Evolutionary conservation across 139 green algal genomes (phyloP), one percentile per base, ranked within the genome.

Genomic region (Diplosphaera chodatii): DNA sequence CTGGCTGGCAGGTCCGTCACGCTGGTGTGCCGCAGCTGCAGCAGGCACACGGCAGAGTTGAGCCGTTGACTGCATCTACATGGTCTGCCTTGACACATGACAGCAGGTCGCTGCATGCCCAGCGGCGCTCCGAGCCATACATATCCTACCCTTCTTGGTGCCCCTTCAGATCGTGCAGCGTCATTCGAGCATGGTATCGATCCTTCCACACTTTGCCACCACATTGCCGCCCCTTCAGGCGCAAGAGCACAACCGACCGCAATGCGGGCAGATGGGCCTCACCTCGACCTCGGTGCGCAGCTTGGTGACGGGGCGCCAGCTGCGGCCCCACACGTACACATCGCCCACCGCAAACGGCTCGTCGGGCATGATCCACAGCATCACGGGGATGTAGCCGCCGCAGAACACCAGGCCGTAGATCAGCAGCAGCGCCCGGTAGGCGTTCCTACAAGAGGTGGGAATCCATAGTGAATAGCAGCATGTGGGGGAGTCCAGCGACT

Each of bases 341-440:
- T 83, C 67, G 29, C 84, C 84, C 29, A 86, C 75, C 1, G 64
- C 64, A 32, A 89, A 80, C 1, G 84, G 70, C 40, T 80, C 62
- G 65, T 76, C 83, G 33, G 84, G 84, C 84, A 86, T 86, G 73
- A 89, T 84, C 84, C 84, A 89, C 4, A 77, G 70, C 21, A 82
- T 74, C 29, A 88, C 41, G 4, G 77, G 78, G 20, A 87, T 67
- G 81, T 79, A 89, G 3, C 87, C 55, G 13, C 55, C 73, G 68
- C 68, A 80, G 29, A 80, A 29, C 3, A 84, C 56, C 6, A 69
- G 73, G 1, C 78, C 68, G 34, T 89, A 89, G 18, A 77, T 56
- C 2, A 85, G 34, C 63, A 88, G 63, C 28, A 82, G 71, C 13
- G 55, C 71, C 31, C 70, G 68, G 40, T 81, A 88, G 0, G 70